These are phyloP conservation scores for Monosporascus sp. DNA, from an alignment of 2,329 filamentous ascomycete species.

Conservation along the genomic window DNA sequence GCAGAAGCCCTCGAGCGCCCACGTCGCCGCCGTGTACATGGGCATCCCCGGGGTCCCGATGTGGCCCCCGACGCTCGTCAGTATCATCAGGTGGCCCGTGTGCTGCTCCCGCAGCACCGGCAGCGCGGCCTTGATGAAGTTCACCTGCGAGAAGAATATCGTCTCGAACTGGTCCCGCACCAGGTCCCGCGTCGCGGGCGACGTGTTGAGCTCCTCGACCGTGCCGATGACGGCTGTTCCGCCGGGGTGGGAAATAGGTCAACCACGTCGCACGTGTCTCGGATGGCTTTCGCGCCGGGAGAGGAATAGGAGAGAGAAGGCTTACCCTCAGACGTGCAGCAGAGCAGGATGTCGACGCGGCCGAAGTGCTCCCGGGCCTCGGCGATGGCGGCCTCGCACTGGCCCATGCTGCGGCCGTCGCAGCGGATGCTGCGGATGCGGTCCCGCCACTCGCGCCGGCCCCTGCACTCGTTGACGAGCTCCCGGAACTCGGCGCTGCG, in stretches of 20 bases:
- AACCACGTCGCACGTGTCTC: constrained; percentile 7
- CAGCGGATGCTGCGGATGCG: constrained; percentile 63
- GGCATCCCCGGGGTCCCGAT: constrained; percentile 87
- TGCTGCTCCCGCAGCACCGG: constrained; percentile 74
- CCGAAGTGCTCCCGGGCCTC: constrained; percentile 82
- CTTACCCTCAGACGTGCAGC: constrained; percentile 77
- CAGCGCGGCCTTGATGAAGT: constrained; percentile 85
- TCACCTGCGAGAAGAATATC: constrained; percentile 93
- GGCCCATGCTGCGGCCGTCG: constrained; percentile 57
- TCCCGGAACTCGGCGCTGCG: constrained; percentile 75
- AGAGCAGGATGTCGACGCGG: constrained; percentile 82
- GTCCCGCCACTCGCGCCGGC: constrained; percentile 67
- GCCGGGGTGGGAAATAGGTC: constrained; percentile 5
- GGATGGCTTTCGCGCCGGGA: not conserved
- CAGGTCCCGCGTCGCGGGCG: constrained; percentile 66
- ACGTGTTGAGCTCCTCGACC: constrained; percentile 81
- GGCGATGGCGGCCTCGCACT: constrained; percentile 81
- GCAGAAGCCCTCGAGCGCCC: constrained; percentile 94
- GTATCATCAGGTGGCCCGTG: constrained; percentile 82
- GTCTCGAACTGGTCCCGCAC: constrained; percentile 89
- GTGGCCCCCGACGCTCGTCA: constrained; percentile 87
- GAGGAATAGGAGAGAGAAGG: not conserved
- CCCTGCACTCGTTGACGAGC: constrained; percentile 67
- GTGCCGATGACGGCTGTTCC: constrained; percentile 73
- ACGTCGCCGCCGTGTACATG: constrained; percentile 87